phyloP scores from a whole-genome alignment of 176 grass and related monocot species.

The Carex littledalei region DNA sequence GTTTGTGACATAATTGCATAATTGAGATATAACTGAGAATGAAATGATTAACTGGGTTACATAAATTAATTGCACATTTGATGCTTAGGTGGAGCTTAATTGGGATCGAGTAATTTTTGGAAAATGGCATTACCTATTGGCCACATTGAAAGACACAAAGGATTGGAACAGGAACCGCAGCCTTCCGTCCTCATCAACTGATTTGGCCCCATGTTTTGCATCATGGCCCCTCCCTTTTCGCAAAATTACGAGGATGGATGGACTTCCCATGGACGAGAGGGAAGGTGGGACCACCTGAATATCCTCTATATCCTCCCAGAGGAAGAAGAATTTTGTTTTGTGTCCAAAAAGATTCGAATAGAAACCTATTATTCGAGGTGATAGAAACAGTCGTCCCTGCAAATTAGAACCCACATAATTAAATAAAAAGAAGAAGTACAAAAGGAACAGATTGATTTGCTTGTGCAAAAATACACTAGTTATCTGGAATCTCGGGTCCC shows the following conservation, averaged over 20 bases:
- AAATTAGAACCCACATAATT: constrained; percentile 24
- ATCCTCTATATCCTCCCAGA: constrained; percentile 99
- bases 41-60: no score
- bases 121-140: constrained; percentile 58
- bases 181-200: constrained; percentile 65
- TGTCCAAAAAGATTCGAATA: constrained; percentile 86
- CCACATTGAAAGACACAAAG: constrained; percentile 74
- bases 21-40: no score
- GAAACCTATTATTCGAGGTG: constrained; percentile 96
- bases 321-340: constrained; percentile 98
- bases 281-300: constrained; percentile 57
- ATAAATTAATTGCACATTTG: background rate
- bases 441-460: background rate
- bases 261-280: constrained; percentile 78
- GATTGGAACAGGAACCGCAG: constrained; percentile 90
- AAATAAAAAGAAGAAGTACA: background rate
- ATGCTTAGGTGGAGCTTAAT: background rate
- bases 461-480: background rate
- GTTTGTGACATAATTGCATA: no score
- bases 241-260: constrained; percentile 66
- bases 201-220: constrained; percentile 80
- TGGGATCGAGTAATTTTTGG: background rate
- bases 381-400: constrained; percentile 88
- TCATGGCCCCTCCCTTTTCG: constrained; percentile 74
- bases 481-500: background rate